These are phyloP conservation scores for Alloteropsis semialata DNA, from an alignment of 176 grass and related monocot species.

Conservation along the genomic window DNA sequence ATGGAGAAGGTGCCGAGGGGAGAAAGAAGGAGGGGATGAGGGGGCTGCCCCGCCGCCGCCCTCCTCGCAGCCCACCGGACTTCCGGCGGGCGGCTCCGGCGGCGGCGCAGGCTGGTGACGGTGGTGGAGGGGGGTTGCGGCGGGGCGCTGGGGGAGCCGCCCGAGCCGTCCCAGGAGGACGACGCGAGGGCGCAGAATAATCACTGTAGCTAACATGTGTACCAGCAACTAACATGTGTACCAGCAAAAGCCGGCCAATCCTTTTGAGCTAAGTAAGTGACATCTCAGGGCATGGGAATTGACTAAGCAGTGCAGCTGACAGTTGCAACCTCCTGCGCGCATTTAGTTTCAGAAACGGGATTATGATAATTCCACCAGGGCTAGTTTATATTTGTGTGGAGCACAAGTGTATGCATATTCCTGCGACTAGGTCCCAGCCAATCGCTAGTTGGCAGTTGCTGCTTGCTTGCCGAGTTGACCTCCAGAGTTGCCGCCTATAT, in stretches of 20 bases:
- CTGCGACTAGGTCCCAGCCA: constrained; percentile 28
- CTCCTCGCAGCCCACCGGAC: too few species aligned
- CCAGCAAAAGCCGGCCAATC: constrained; percentile 21
- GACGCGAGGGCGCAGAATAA: too few species aligned
- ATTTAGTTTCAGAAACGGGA: neutral
- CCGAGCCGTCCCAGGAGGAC: too few species aligned
- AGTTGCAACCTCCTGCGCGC: neutral
- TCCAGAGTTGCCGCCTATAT: constrained; percentile 3
- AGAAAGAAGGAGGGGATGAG: too few species aligned
- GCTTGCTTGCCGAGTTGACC: neutral
- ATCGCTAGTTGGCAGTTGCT: neutral
- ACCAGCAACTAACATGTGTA: constrained; percentile 4
- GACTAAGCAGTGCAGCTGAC: neutral
- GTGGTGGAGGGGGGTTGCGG: too few species aligned
- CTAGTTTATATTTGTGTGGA: neutral
- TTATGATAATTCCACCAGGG: neutral
- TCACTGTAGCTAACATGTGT: too few species aligned
- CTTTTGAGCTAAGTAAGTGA: neutral
- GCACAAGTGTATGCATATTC: neutral
- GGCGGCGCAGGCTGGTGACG: too few species aligned
- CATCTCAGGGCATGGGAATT: neutral
- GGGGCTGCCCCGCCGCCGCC: too few species aligned
- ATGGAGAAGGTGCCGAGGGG: too few species aligned
- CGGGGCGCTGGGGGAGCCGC: too few species aligned
- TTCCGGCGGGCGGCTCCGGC: too few species aligned